phyloP scores from a whole-genome alignment of 148 eudicot species.

The Arctostaphylos glauca region DNA sequence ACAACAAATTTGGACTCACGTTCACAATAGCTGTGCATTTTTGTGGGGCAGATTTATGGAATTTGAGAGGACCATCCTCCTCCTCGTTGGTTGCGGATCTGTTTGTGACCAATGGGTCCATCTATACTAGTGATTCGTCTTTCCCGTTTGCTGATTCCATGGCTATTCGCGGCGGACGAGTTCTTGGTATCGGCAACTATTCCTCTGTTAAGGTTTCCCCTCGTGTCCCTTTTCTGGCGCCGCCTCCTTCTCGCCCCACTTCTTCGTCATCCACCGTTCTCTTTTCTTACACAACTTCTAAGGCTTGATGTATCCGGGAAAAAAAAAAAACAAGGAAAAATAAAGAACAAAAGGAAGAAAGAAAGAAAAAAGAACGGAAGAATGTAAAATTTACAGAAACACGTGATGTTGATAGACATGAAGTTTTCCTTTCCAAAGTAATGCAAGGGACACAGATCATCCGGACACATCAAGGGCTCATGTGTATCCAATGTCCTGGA shows the following conservation, averaged over 20 bases:
- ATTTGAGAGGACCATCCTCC: constrained; percentile 22
- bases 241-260: background rate
- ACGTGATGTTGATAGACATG: background rate
- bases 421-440: too few species aligned
- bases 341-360: background rate
- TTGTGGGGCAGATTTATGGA: constrained; percentile 15
- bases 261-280: background rate
- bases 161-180: constrained; percentile 60
- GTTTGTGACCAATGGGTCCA: constrained; percentile 72
- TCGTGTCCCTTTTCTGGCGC: background rate
- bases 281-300: background rate
- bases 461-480: too few species aligned
- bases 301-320: background rate
- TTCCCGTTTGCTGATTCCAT: constrained; percentile 74
- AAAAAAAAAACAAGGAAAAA: background rate
- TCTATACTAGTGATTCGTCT: constrained; percentile 74
- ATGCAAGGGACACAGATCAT: too few species aligned
- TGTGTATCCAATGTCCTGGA: too few species aligned
- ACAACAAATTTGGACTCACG: background rate
- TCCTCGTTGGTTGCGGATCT: constrained; percentile 55
- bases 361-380: background rate
- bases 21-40: background rate
- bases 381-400: background rate
- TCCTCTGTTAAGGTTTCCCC: constrained; percentile 56
- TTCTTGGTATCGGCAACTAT: constrained; percentile 61